Evolutionary conservation across 2,329 filamentous ascomycete genomes (phyloP), one percentile per base, ranked within the genome.

Genomic region (Laburnicola sp.): DNA sequence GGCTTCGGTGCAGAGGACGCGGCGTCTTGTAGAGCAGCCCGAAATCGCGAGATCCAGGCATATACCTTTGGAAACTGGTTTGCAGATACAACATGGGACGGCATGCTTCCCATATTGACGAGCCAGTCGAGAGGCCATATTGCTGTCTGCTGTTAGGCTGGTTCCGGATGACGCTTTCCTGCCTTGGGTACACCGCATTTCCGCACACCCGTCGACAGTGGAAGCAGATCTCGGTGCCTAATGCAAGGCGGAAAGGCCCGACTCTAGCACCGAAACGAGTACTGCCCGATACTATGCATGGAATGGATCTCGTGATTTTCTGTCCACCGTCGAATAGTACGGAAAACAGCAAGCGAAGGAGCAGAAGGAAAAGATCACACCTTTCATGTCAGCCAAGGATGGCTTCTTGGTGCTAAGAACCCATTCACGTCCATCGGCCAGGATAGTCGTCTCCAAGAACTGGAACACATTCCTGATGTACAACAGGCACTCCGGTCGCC

Each of bases 61-160:
- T 82, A 86, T 0, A 84, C 80, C 50, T 75, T 79, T 0, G 86
- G 87, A 60, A 82, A 88, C 34, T 71, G 73, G 16, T 69, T 67
- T 10, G 74, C 64, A 2, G 80, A 80, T 55, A 89, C 78, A 5
- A 77, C 60, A 21, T 80, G 75, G 42, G 73, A 51, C 3, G 82
- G 80, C 40, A 88, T 75, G 8, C 80, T 80, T 2, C 81, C 79
- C 45, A 88, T 70, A 0, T 70, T 75, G 7, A 68, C 65, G 0
- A 87, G 71, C 86, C 87, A 90, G 69, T 86, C 80, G 54, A 89
- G 77, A 2, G 80, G 76, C 83, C 83, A 88, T 21, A 86, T 73
- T 37, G 81, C 77, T 80, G 38, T 21, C 27, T 48, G 38, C 22
- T 27, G 34, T 57, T 38, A 57, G 48, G 42, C 38, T 16, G 28